Base-by-base conservation (phyloP, 805 yeast species). In the Saccharomycopsis capsularis region DNA sequence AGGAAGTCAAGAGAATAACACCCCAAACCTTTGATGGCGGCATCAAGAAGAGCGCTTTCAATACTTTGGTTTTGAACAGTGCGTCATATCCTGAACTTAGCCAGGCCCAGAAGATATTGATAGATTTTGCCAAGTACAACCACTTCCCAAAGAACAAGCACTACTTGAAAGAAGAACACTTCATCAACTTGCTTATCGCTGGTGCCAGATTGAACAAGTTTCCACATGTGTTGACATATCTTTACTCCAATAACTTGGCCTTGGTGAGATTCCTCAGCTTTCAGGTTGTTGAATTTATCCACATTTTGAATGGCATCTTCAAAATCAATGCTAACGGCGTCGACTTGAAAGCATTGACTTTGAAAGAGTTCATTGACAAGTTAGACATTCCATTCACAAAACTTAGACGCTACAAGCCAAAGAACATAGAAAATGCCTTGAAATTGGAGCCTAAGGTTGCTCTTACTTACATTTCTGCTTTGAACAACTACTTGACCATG, bases 21-120 rank as follows among this genome's bases (percentile, higher is more conserved):
- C 71, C 74, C 21, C 55, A 62, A 19, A 53, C 49, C 0, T 21
- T 63, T 68, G 40, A 51, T 46, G 16, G 62, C 63, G 5, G 63
- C 66, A 13, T 56, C 67, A 4, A 57, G 55, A 22, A 37, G 45
- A 42, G 44, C 6, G 27, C 35, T 9, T 38, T 52, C 34, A 48
- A 44, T 21, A 52, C 35, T 15, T 23, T 52, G 18, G 37, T 45
- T 25, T n/a, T 34, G n/a, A 42, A 44, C 3, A 27, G 36, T 21
- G 37, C 27, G 9, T 34, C 22, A n/a, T 36, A 32, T 35, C 47
- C 22, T n/a, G 39, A 44, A 9, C 32, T 52, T 3, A 32, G 37
- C n/a, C 24, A 34, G 9, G 44, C 44, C 15, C 36, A 42, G 27
- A 30, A 37, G 5, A 11, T 52, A 4, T 32, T 51, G 2, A 18